Evolutionary conservation across 2,329 filamentous ascomycete species (phyloP).

Genomic region (Pezicula radicicola): DNA sequence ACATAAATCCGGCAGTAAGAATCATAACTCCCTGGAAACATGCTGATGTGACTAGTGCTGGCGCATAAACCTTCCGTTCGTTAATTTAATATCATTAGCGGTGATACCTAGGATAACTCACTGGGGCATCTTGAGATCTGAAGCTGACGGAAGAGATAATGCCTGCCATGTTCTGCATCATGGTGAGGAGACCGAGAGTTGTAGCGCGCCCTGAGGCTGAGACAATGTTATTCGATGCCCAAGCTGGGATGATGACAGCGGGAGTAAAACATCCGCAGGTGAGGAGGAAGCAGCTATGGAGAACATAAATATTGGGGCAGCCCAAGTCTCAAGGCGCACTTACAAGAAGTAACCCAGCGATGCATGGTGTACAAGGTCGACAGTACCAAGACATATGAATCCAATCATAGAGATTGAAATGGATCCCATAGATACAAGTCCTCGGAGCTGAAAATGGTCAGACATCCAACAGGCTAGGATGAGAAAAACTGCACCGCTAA

Average conservation of each 20-base stretch:
- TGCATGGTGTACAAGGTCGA: neutral
- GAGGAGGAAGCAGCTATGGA: neutral
- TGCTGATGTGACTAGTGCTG: constrained; percentile 1
- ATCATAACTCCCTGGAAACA: constrained; percentile 4
- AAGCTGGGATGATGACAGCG: constrained; percentile 3
- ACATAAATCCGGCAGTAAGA: neutral
- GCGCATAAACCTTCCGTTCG: neutral
- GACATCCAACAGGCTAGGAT: neutral
- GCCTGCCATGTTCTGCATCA: constrained; percentile 2
- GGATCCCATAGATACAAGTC: neutral
- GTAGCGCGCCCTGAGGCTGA: constrained; percentile 1
- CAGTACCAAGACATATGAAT: constrained; percentile 2
- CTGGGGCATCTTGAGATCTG: constrained; percentile 3
- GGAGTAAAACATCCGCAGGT: constrained; percentile 3
- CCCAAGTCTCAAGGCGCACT: neutral
- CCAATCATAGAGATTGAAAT: neutral
- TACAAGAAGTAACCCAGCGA: neutral
- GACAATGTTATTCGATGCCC: neutral
- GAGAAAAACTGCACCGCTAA: neutral
- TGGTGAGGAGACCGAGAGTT: neutral
- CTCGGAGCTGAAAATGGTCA: neutral
- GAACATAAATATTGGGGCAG: neutral
- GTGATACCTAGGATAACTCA: too few species aligned
- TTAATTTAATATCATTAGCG: too few species aligned
- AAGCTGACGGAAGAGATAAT: constrained; percentile 2